Conservation (phyloP, 2,329 filamentous ascomycete genomes). For the Talaromyces amestolkiae region DNA sequence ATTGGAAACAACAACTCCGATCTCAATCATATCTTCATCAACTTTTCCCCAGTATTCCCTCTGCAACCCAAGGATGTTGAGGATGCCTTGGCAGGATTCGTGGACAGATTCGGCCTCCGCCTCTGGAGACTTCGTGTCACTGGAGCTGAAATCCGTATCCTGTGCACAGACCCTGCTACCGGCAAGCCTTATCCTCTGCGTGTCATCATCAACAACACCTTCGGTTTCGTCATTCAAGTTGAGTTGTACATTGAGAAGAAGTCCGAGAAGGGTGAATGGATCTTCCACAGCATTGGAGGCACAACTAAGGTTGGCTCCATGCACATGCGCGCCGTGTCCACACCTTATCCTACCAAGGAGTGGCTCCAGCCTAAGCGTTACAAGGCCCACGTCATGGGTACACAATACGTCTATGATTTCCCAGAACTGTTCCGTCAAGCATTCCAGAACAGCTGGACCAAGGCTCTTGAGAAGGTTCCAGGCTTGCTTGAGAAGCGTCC, state of each 20-base stretch:
- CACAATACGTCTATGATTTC: constrained; percentile 99
- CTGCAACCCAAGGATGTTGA: constrained; percentile 86
- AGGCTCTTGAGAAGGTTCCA: constrained; percentile 70
- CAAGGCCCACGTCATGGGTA: constrained; percentile 99
- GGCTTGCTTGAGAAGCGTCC: constrained; percentile 77
- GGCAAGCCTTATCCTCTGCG: constrained; percentile 86
- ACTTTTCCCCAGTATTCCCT: constrained; percentile 96
- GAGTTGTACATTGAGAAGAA: constrained; percentile 98
- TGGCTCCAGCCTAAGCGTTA: constrained; percentile 98
- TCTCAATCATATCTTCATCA: constrained; percentile 99
- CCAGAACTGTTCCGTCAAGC: constrained; percentile 98
- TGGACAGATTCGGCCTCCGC: constrained; percentile 92
- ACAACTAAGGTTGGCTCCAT: constrained; percentile 93
- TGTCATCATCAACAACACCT: constrained; percentile 97
- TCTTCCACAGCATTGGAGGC: constrained; percentile 96
- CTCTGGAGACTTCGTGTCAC: constrained; percentile 96
- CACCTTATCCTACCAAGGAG: constrained; percentile 96
- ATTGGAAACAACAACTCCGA: constrained; percentile 99
- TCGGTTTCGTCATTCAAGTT: constrained; percentile 94
- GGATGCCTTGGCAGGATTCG: constrained; percentile 87
- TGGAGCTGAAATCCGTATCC: constrained; percentile 95
- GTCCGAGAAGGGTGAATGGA: constrained; percentile 96
- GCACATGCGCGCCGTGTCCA: constrained; percentile 86
- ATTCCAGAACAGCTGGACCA: constrained; percentile 90
- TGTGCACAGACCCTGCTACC: constrained; percentile 86